Conservation (phyloP, 1,284 basidiomycete species). For the Irpex sp. region DNA sequence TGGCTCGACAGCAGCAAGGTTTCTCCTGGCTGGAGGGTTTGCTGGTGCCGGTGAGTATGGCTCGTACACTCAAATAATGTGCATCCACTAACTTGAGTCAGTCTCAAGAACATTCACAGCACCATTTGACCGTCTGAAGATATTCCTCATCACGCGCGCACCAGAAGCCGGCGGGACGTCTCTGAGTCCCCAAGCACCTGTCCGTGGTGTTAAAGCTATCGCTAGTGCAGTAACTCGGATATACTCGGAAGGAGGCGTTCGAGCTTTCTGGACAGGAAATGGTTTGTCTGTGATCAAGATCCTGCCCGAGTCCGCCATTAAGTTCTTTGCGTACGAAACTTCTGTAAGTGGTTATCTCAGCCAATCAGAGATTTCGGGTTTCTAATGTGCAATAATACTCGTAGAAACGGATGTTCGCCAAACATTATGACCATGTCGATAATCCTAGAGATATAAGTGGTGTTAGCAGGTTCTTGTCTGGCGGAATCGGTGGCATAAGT, state of each 20-base stretch:
- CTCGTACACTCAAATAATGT: slow-evolving; percentile 7
- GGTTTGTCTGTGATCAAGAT: slow-evolving; percentile 91
- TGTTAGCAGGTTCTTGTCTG: slow-evolving; percentile 92
- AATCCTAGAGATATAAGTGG: slow-evolving; percentile 93
- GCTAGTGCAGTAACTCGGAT: slow-evolving; percentile 81
- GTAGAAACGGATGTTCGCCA: slow-evolving; percentile 94
- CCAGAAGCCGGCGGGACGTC: slow-evolving; percentile 72
- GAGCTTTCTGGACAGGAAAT: slow-evolving; percentile 95
- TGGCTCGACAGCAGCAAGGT: slow-evolving; percentile 85
- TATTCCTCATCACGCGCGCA: slow-evolving; percentile 93
- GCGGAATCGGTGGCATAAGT: slow-evolving; percentile 94
- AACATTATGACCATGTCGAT: slow-evolving; percentile 91
- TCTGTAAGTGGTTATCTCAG: slow-evolving; percentile 64
- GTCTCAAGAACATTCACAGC: slow-evolving; percentile 97
- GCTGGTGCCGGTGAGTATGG: slow-evolving; percentile 85
- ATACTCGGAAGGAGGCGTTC: slow-evolving; percentile 89
- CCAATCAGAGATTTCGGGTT: slow-evolving; percentile 19
- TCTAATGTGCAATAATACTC: not conserved
- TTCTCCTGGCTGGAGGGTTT: slow-evolving; percentile 93
- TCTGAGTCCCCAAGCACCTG: slow-evolving; percentile 50
- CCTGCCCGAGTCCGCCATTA: slow-evolving; percentile 97
- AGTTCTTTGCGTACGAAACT: slow-evolving; percentile 96
- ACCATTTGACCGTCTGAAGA: slow-evolving; percentile 96
- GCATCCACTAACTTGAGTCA: slow-evolving; percentile 29
- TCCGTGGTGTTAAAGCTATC: slow-evolving; percentile 78